Base-by-base conservation (phyloP, 2,329 filamentous ascomycete genomes). In the Trichoderma polysporum region DNA sequence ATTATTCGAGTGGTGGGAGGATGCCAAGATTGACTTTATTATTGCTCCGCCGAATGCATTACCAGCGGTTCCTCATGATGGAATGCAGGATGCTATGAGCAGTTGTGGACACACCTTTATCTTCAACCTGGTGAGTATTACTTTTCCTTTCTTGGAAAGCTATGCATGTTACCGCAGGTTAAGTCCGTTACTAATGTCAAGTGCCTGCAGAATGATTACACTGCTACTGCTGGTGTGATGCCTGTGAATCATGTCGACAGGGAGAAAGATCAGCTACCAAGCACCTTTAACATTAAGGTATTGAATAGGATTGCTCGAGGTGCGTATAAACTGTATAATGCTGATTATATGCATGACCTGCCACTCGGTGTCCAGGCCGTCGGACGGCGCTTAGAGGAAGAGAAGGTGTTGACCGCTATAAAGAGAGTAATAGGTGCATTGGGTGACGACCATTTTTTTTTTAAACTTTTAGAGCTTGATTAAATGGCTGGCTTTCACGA, bases 21-120 rank as follows among this genome's bases (percentile, higher is more conserved):
- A 84, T 12, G 85, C 86, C 41, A 82, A 88, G 54, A 80, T 94
- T 70, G 94, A 97, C 78, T 89, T 94, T 70, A 84, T 97, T 71
- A 79, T 97, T 37, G 88, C 91, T 10, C 91, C 91, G n/a, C 93
- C 90, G 0, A 97, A 97, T 76, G 93, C 94, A 0, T 97, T 93
- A 0, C 93, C 94, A 94, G 94, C 0, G 87, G 97, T 3, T 93
- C 93, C n/a, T 0, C 93, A 97, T 75, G 87, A 89, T 54, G 93
- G 88, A 0, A 97, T 97, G 93, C 87, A 88, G 71, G 89, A 94
- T 72, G 92, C 92, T 2, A 88, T 95, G 52, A 91, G 90, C 69
- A 92, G 90, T 71, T 97, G 94, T 73, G 93, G 93, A 1, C 97
- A 98, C 75, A 97, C 94, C 0, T 97, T 97, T 76, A 79, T 97